Base-by-base conservation (phyloP, 768 basidiomycete genomes). In the Gautieria morchelliformis region DNA sequence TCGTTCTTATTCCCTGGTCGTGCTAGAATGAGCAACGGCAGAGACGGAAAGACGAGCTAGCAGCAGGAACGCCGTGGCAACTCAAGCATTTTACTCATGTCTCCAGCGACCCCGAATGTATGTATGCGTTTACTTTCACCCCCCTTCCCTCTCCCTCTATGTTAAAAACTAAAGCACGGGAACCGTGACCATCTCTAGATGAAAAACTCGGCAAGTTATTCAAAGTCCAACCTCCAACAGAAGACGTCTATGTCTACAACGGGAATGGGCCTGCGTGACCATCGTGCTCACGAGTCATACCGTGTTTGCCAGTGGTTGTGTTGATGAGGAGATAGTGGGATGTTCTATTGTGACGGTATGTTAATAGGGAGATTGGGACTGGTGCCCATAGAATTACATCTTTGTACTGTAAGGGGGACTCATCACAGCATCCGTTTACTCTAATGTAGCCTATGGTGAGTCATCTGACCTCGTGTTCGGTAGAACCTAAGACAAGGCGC, bases 21-120 rank as follows among this genome's bases (percentile, higher is more conserved):
- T 27, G 63, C 33, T 62, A 95, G 93, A 96, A 95, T 62, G 89
- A 93, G 35, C 93, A 96, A 72, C 78, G 95, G 57, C 91, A 95
- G 71, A 78, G 81, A 70, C 76, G 95, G 60, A 85, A 83, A 64
- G 89, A 93, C 60, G 95, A 98, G 69, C 63, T 65, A 8, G 82
- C 86, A 0, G 83, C 77, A n/a, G 84, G 82, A 1, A 82, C 77
- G 10, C 73, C 77, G 0, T 95, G 93, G 91, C 65, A 77, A 58
- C 69, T 90, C 60, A 85, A 83, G 69, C 87, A 93, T 64, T 98
- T 97, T 65, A 71, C 71, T 35, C 79, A 81, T 62, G 71, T 86
- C 30, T 83, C 83, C 10, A 76, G 72, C 41, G 91, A 96, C 66
- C 77, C 85, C 14, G 72, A 80, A 24, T 96, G 89, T 87, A 64